Evolutionary conservation across 768 basidiomycete species (phyloP), one percentile per base, ranked within the genome.

Genomic region (Mycena chlorophos): DNA sequence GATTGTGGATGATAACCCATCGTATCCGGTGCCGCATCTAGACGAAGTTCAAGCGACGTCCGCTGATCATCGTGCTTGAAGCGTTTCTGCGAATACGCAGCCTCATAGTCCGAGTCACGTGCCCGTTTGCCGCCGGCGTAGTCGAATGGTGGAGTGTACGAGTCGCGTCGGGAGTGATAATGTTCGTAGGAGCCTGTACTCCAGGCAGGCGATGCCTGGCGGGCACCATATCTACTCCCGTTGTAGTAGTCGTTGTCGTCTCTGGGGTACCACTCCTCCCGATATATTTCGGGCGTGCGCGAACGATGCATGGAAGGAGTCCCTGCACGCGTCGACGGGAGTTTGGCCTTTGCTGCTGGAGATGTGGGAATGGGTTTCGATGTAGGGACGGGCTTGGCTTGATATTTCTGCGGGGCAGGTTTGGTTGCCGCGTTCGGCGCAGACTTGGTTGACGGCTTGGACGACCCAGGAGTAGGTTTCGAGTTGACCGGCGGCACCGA

Each of bases 41-140:
- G 42, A 20, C 60, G 56, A 29, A 22, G 30, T 37, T 58, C 54
- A 20, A 62, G 60, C 23, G 54, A 14, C 19, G 46, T 56, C 37
- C 51, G 56, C 22, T 49, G 54, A 3, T 22, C n/a, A 28, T 61
- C 55, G n/a, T 52, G 43, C 51, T 55, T 58, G 34, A 58, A 58
- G 5, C 60, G 60, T 17, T 62, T 62, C 40, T 52, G 53, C 13
- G 60, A 28, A 20, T 60, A 37, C 16, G 38, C 17, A 4, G 39
- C 43, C 16, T 52, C 22, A 14, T 51, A 45, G 39, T 61, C 60
- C 6, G 57, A 50, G 26, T 61, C 60, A 22, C 52, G 60, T 20
- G 39, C 25, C n/a, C 60, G 60, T 23, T 57, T 62, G 17, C n/a
- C 2, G 54, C 49, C 3, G 47, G 50, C 12, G 50, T 40, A 26